Conservation (phyloP, 768 basidiomycete species). For the Boletus rubropictus region DNA sequence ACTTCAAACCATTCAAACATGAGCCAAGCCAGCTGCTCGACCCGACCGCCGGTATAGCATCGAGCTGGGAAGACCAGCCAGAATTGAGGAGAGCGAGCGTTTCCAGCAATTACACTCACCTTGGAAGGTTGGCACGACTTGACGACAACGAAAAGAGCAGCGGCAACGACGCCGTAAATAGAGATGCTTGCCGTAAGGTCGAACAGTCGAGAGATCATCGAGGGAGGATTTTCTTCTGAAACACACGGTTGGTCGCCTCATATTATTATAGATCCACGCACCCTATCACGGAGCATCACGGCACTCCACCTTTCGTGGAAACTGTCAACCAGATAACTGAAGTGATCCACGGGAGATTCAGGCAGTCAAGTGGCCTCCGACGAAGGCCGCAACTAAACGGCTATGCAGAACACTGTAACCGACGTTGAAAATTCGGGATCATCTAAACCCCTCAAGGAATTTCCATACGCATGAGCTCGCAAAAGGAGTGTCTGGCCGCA, state of each 20-base stretch:
- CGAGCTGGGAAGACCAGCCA: constrained; percentile 9
- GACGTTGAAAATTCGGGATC: no score
- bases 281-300: background rate
- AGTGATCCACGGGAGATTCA: no score
- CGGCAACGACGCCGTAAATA: background rate
- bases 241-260: background rate
- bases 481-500: no score
- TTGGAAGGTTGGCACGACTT: constrained; percentile 1
- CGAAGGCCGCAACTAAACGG: no score
- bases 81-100: background rate
- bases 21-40: constrained; percentile 24
- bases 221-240: background rate
- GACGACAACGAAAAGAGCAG: background rate
- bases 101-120: background rate
- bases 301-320: background rate
- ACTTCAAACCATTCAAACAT: constrained; percentile 19
- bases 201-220: background rate
- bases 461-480: no score
- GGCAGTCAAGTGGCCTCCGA: no score
- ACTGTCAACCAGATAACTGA: no score
- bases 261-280: no score
- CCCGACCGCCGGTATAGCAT: constrained; percentile 29
- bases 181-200: background rate
- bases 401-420: no score
- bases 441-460: no score